Evolutionary conservation across 1,139 yeast species (phyloP).

Genomic region (Hansenula sp.): DNA sequence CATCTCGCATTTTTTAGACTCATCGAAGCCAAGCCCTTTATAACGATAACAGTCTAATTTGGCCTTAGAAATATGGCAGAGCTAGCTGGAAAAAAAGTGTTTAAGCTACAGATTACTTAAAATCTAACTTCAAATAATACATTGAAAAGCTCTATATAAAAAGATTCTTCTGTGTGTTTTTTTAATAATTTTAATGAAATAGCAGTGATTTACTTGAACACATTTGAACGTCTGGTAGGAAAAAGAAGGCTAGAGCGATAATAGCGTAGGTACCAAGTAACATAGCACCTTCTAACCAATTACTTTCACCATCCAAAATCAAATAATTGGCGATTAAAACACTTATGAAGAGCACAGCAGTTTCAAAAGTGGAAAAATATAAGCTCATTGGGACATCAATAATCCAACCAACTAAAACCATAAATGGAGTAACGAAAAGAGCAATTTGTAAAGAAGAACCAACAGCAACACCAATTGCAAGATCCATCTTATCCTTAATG

Average conservation of each 20-base stretch:
- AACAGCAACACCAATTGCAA: slow-evolving; percentile 94
- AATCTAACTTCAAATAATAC: no score
- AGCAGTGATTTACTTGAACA: no score
- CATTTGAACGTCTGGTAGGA: slow-evolving; percentile 34
- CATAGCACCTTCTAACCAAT: slow-evolving; percentile 97
- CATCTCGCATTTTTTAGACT: no score
- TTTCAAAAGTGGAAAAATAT: slow-evolving; percentile 88
- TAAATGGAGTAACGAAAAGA: slow-evolving; percentile 87
- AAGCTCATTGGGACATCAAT: slow-evolving; percentile 90
- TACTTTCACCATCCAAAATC: slow-evolving; percentile 89
- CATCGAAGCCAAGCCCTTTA: no score
- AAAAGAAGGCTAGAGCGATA: slow-evolving; percentile 84
- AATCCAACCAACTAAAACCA: slow-evolving; percentile 90
- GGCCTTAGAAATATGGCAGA: no score
- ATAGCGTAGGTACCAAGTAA: slow-evolving; percentile 79
- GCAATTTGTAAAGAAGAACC: slow-evolving; percentile 98
- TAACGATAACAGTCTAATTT: no score
- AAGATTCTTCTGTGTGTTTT: no score
- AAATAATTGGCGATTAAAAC: slow-evolving; percentile 85
- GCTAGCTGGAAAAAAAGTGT: no score
- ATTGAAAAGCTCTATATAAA: no score
- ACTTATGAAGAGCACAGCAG: slow-evolving; percentile 82
- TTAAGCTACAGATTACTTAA: no score
- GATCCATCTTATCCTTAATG: slow-evolving; percentile 93
- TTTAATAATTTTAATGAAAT: no score